Evolutionary conservation across 106 monocot genomes (phyloP), one percentile per base, ranked within the genome.

Genomic region (Narthecium ossifragum): DNA sequence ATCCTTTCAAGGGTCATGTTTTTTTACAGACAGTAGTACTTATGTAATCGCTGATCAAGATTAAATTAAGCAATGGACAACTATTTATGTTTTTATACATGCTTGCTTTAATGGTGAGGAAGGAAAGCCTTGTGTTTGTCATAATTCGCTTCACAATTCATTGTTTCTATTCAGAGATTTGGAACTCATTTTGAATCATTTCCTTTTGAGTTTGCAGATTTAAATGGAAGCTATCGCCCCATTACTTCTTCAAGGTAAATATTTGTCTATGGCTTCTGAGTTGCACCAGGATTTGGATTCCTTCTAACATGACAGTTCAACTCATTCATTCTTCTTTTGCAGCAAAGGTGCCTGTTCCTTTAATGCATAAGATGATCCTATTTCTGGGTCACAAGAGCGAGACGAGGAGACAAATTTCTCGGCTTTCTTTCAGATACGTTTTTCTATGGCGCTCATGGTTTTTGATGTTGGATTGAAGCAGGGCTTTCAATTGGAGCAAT

Each of bases 401-500:
- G 2, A 49, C 9, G 49, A 55, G 30, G 40, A 46, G 46, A 45
- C 18, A 31, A 9, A 31, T n/a, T 28, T 6, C 28, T 32, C 47
- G 7, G 3, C 1, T 43, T 43, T 43, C 4, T 17, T 46, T 24
- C 6, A 7, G 1, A 14, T 62, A 47, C 12, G 18, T 8, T 7
- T 6, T 20, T 5, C 31, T 18, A 24, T 36, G 26, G 12, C 34
- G 23, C 31, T 69, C 11, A 57, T 40, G 46, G 27, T 48, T 50
- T 34, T 32, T 47, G 21, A 25, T 49, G 55, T 62, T 33, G 65
- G 50, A 21, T 61, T 26, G 27, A 46, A 17, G 22, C 64, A 80
- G 86, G 78, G 33, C 4, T 92, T 51, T 74, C 81, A 27, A 62
- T 65, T 10, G 90, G 81, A 55, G 84, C 70, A 4, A 79, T 98